Conservation (phyloP, 495 filamentous ascomycete species). For the Glonium stellatum region DNA sequence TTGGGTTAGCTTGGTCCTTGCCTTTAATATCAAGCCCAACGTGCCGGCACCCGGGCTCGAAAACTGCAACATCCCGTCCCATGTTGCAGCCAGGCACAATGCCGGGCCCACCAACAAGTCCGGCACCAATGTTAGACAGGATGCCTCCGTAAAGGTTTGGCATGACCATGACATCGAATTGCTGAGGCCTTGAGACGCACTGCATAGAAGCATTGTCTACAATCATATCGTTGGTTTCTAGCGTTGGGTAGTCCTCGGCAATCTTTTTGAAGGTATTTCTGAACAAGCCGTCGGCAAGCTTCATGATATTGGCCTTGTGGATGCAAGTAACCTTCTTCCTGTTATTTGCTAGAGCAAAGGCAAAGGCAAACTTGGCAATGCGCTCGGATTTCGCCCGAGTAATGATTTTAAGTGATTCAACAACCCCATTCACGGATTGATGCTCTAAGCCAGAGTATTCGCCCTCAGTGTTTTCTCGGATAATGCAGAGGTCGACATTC, state of each 20-base stretch:
- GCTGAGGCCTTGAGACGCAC: conserved; percentile 88
- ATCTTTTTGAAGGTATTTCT: conserved; percentile 91
- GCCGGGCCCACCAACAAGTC: conserved; percentile 95
- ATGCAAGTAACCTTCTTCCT: conserved; percentile 98
- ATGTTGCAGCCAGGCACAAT: conserved; percentile 98
- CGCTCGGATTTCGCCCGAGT: conserved; percentile 97
- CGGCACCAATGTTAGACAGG: conserved; percentile 95
- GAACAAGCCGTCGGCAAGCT: conserved; percentile 97
- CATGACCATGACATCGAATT: conserved; percentile 99
- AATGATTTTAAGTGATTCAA: conserved; percentile 99
- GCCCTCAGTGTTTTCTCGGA: conserved; percentile 99
- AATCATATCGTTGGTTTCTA: conserved; percentile 97
- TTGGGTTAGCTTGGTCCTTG: conserved; percentile 97
- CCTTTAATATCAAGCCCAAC: conserved; percentile 99
- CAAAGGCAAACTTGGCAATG: conserved; percentile 96
- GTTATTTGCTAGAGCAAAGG: conserved; percentile 96
- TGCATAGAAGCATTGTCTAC: conserved; percentile 99
- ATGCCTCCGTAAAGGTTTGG: conserved; percentile 99
- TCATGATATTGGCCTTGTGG: conserved; percentile 99
- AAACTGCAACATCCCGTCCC: conserved; percentile 95
- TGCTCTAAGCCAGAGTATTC: conserved; percentile 98
- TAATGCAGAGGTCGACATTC: conserved; percentile 94
- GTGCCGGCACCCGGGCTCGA: conserved; percentile 97
- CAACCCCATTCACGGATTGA: conserved; percentile 92
- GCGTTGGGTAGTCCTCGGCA: conserved; percentile 83